Evolutionary conservation across 2,329 filamentous ascomycete species (phyloP).

Genomic region (Colletotrichum liriopes): DNA sequence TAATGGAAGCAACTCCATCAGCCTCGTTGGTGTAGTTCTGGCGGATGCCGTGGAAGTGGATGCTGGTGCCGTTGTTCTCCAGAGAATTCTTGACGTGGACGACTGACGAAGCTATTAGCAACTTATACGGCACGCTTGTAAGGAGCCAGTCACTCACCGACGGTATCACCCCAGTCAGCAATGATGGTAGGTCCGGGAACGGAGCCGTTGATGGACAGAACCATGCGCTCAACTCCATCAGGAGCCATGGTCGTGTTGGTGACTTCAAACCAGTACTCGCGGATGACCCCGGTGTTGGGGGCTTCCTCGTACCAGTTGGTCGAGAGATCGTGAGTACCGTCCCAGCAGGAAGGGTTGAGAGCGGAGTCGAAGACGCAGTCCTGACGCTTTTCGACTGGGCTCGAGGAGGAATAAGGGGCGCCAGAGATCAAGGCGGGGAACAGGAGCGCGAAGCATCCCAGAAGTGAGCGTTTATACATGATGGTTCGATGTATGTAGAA

Average conservation of each 20-base stretch:
- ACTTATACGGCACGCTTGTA: constrained; percentile 7
- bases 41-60: constrained; percentile 73
- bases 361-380: constrained; percentile 41
- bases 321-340: constrained; percentile 37
- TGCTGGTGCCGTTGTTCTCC: constrained; percentile 65
- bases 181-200: constrained; percentile 73
- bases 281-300: constrained; percentile 64
- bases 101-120: constrained; percentile 44
- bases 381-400: constrained; percentile 36
- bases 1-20: constrained; percentile 69
- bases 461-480: constrained; percentile 40
- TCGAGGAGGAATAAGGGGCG: constrained; percentile 20
- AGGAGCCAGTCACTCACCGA: constrained; percentile 38
- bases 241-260: constrained; percentile 58
- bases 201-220: constrained; percentile 68
- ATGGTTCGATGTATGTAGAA: constrained; percentile 15
- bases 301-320: constrained; percentile 46
- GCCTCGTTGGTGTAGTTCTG: constrained; percentile 67
- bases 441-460: constrained; percentile 39
- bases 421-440: constrained; percentile 32
- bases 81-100: constrained; percentile 68
- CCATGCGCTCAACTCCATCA: constrained; percentile 61
- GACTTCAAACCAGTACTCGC: constrained; percentile 64
- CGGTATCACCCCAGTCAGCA: constrained; percentile 62
- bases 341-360: constrained; percentile 40